Evolutionary conservation across 495 filamentous ascomycete species (phyloP), one percentile per base, ranked within the genome.

Genomic region (Trichoderma gamsii): DNA sequence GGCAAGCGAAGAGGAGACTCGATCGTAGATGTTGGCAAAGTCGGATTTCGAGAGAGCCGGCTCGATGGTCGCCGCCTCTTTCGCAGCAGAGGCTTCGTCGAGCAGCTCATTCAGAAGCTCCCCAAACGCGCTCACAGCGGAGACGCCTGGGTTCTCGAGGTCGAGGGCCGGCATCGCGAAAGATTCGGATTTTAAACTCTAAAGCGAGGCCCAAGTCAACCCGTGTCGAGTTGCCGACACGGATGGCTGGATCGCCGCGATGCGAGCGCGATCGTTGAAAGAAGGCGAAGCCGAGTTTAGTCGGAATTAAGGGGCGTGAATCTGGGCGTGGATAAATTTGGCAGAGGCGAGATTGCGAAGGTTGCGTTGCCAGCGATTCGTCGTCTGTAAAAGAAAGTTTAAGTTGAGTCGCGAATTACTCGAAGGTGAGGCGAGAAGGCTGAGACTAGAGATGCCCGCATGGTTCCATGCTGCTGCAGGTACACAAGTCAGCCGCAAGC

Each of bases 21-120:
- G 78, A 11, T 74, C 71, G 25, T 84, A 73, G 25, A 83, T 72
- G 66, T 85, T 78, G 23, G 77, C 75, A 56, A 92, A 82, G 71
- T 87, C 82, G 49, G 81, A 76, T 69, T 89, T 85, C 16, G 84
- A 85, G 73, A 99, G 82, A 12, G 91, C 86, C 32, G 92, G 93
- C 70, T 97, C 92, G 70, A 97, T 87, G 16, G 85, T 81, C 38
- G 81, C 79, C 69, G 83, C 81, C 3, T 82, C 80, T 78, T 96
- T 96, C 67, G 89, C 74, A 41, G 82, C 71, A 52, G 84, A 82
- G 69, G 90, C 91, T 71, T 81, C 85, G 43, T 81, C 73, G 59
- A 97, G 80, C 35, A 96, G 85, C 41, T 82, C 75, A 64, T 84
- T 77, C 16, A 97, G 78, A 43, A 87, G 78, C 43, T 71, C 71